Conservation (phyloP, 768 basidiomycete species). For the Auriscalpium vulgare region DNA sequence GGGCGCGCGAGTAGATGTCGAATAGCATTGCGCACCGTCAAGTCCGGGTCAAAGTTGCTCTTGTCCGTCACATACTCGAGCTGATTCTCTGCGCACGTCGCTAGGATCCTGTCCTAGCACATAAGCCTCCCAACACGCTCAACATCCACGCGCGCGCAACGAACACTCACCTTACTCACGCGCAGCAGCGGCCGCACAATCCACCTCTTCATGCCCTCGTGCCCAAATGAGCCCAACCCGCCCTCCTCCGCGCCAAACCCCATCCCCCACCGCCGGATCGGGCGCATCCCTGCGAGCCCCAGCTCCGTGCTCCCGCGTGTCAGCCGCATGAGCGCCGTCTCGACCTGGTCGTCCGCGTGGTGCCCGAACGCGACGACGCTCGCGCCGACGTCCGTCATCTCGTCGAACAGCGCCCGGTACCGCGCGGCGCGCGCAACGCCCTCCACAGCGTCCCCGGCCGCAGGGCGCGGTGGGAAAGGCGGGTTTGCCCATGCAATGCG, state of each 20-base stretch:
- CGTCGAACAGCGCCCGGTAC: constrained; percentile 41
- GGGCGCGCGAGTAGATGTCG: constrained; percentile 35
- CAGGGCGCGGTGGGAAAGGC: constrained; percentile 44
- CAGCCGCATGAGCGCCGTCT: constrained; percentile 69
- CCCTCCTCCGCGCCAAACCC: constrained; percentile 30
- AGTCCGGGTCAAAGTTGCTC: constrained; percentile 67
- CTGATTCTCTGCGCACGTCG: constrained; percentile 59
- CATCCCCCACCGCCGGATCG: constrained; percentile 74
- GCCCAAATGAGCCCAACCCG: constrained; percentile 35
- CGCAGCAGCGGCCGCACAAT: constrained; percentile 63
- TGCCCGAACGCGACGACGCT: constrained; percentile 58
- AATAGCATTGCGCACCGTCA: constrained; percentile 68
- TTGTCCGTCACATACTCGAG: constrained; percentile 57
- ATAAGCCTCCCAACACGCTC: background rate
- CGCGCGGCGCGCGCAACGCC: constrained; percentile 50
- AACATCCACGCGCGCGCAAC: background rate
- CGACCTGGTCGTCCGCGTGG: constrained; percentile 79
- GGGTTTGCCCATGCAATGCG: constrained; percentile 50
- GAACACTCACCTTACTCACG: constrained; percentile 52
- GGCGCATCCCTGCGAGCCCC: constrained; percentile 64
- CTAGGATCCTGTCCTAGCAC: constrained; percentile 65
- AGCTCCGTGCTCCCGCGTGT: constrained; percentile 45
- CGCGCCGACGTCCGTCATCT: constrained; percentile 32
- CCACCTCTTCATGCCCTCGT: constrained; percentile 58
- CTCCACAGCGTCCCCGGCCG: constrained; percentile 38